Base-by-base conservation (phyloP, 1,284 basidiomycete species). In the Sanghuangporus sanghuang region DNA sequence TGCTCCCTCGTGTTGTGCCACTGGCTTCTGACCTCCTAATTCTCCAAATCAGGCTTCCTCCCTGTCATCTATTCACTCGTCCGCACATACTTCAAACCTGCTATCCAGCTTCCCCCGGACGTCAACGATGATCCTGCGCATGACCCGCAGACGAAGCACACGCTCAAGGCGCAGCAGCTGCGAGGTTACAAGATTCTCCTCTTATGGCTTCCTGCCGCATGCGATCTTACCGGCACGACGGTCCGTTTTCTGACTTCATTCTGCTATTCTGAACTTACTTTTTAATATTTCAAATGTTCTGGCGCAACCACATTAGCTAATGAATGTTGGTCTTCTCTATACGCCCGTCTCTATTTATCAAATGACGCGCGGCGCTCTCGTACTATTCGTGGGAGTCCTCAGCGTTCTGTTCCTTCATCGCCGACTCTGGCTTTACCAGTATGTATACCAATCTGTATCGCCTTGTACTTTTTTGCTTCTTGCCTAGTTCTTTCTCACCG, bases 301-400 rank as follows among this genome's bases (percentile, higher is more conserved):
- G 35, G 38, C 35, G 16, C 36, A 36, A 54, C 21, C 53, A 38
- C 35, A 54, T 62, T 72, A 94, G 84, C 81, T 96, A 69, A 98
- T 98, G 96, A 97, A 97, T 71, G 82, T 96, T 69, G 96, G 95
- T 63, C 83, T 98, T 59, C 84, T 98, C 56, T 94, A 96, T 75
- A 96, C 94, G 1, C 96, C 96, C 27, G 96, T 98, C 50, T 97
- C 95, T 59, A 95, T 99, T 71, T 98, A 93, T 81, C 96, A 96
- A 78, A 98, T 98, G 96, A 94, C 92, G 48, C 87, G 97, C 67
- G 97, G 97, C 49, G 93, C 96, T 12, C 86, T 99, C 63, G 96
- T 99, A 59, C 85, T 99, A 59, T 99, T 97, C 79, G 97, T 99
- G 67, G 97, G 95, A 44, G 75, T 95, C 62, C 85, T 98, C 68